Base-by-base conservation (phyloP, 2,329 filamentous ascomycete genomes). In the Colletotrichum lupini region DNA sequence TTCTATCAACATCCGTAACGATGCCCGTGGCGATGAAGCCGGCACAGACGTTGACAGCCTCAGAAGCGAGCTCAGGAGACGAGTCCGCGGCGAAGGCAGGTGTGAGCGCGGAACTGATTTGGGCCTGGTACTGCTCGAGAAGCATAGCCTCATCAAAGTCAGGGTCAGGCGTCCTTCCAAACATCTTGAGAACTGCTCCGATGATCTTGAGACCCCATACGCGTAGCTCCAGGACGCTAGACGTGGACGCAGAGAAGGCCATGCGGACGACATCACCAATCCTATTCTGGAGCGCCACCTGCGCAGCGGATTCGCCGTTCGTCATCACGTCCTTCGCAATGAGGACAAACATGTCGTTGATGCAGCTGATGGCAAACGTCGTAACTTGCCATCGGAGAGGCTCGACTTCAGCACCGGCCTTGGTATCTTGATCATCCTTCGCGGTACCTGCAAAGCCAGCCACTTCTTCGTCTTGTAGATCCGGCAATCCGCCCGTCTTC, bases 101-200 rank as follows among this genome's bases (percentile, higher is more conserved):
- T 0, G 97, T 99, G 74, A 99, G 87, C 0, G 97, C 97, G 22
- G 97, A 98, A 78, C 95, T 95, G 80, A 99, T 99, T 80, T 99
- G 97, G 5, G 97, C 97, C 83, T 99, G 97, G 79, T 99, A 99
- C 82, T 99, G 97, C 82, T 99, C 97, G 4, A 99, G 88, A 19
- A 99, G 88, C 83, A 97, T 97, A 0, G 94, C 97, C 83, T 99
- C 97, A n/a, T 96, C 91, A 80, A 99, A 99, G 81, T 99, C 97
- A 0, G 97, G 97, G 83, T 99, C 97, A 1, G 96, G 94, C 1
- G 94, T 95, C 80, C 95, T 96, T 67, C 97, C 97, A 84, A 99
- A 99, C 87, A 98, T 95, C 86, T 95, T 97, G 63, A 99, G 86
- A 11, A 98, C 91, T 70, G 95, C 94, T 73, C 97, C 95, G 68